Base-by-base conservation (phyloP, 495 filamentous ascomycete species). In the Aspergillus leporis region DNA sequence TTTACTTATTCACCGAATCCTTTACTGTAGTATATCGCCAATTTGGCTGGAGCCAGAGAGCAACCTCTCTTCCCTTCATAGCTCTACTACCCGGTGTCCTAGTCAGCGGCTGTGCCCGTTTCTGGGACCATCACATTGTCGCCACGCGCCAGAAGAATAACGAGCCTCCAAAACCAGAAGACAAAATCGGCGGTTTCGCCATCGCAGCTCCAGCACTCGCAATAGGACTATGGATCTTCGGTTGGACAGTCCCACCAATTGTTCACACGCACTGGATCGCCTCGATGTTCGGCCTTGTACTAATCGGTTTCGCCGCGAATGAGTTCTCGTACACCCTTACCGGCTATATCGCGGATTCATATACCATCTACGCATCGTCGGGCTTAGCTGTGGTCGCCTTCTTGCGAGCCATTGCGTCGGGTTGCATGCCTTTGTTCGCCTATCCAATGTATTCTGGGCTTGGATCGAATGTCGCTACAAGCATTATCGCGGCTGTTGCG, bases 271-370 rank as follows among this genome's bases (percentile, higher is more conserved):
- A 61, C 53, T 82, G 79, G 79, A 61, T 73, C 22, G 70, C 69
- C 0, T 69, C 75, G 1, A 70, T 71, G 6, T 32, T 71, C 1
- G 60, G 70, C 0, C 62, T 81, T 0, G 60, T 75, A 0, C 53
- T 71, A 1, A 65, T 80, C 18, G 79, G 80, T 0, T 81, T 76
- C 55, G 75, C 77, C 1, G 56, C 70, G 16, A 78, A 77, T 51
- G 80, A 83, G 56, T 74, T 81, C 55, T 73, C 69, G 10, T 70
- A 65, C 22, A 69, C 73, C 1, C 68, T 83, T 9, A 62, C 66
- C 1, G 77, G 76, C 1, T 83, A 83, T 55, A 59, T 82, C 9
- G 73, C 75, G 1, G 78, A 82, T 60, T 63, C 70, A 6, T 83
- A 83, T 48, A 66, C 73, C 1, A 67, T 65, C 18, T 79, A 76